Conservation (phyloP, 495 filamentous ascomycete genomes). For the Arthonia radiata region DNA sequence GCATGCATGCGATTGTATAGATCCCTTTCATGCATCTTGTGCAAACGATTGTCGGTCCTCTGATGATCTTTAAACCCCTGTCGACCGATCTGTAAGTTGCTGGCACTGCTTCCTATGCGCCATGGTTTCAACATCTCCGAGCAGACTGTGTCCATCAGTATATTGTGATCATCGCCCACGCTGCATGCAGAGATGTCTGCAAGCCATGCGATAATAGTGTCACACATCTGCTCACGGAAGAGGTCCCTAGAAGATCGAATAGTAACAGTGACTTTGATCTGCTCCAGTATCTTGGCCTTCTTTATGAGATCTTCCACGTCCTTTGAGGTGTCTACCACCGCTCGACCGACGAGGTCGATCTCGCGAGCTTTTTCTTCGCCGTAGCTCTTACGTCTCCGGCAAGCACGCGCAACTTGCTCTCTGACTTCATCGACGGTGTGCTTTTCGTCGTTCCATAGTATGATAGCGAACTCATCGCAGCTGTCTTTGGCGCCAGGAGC, state of each 20-base stretch:
- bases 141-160: conserved; percentile 59
- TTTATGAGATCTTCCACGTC: conserved; percentile 45
- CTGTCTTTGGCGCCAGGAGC: conserved; percentile 21
- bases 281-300: conserved; percentile 64
- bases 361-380: conserved; percentile 59
- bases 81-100: conserved; percentile 58
- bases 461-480: conserved; percentile 52
- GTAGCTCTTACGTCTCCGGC: conserved; percentile 41
- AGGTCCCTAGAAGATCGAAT: conserved; percentile 83
- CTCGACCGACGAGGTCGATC: conserved; percentile 65
- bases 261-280: conserved; percentile 88
- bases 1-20: too few species aligned
- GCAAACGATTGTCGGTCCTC: conserved; percentile 11
- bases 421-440: conserved; percentile 83
- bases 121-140: conserved; percentile 74
- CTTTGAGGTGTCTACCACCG: conserved; percentile 48
- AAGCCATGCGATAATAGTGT: conserved; percentile 92
- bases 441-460: conserved; percentile 97
- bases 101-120: conserved; percentile 65
- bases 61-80: conserved; percentile 82
- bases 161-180: conserved; percentile 52
- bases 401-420: conserved; percentile 73
- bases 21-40: too few species aligned
- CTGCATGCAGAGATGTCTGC: conserved; percentile 77
- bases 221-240: conserved; percentile 94